These are phyloP conservation scores for Entamoeba histolytica DNA, from an alignment of 208 protist species.

Conservation along the genomic window DNA sequence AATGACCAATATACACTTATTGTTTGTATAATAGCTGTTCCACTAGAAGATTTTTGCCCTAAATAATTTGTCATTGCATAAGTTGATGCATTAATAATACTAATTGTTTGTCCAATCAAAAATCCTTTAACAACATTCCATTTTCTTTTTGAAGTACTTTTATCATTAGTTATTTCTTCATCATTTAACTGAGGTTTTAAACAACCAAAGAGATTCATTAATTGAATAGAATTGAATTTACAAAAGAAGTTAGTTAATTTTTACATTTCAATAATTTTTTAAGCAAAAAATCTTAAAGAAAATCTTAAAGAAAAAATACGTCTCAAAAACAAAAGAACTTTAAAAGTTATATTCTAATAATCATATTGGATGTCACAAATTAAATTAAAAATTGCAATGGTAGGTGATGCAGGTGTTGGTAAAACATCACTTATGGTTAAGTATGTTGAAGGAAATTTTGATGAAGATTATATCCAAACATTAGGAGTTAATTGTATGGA, in stretches of 20 bases:
- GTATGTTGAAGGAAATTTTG: conserved; percentile 37
- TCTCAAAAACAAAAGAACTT: too few relatives aligned
- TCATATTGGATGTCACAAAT: too few relatives aligned
- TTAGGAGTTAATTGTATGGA: conserved; percentile 70
- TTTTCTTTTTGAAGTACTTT: not conserved
- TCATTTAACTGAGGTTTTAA: too few relatives aligned
- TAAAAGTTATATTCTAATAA: too few relatives aligned
- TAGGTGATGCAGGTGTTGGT: conserved; percentile 24
- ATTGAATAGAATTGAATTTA: too few relatives aligned
- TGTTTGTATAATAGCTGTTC: not conserved
- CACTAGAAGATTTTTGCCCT: not conserved
- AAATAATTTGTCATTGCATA: not conserved
- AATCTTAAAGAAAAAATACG: too few relatives aligned
- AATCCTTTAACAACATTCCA: not conserved
- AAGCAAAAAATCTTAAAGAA: too few relatives aligned
- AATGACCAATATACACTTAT: not conserved
- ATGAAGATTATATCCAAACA: conserved; percentile 41
- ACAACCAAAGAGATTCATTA: too few relatives aligned
- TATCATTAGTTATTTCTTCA: too few relatives aligned
- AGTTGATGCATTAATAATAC: not conserved
- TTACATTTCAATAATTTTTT: too few relatives aligned
- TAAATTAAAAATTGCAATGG: conserved; percentile 13
- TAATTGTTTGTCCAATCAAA: not conserved
- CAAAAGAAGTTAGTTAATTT: too few relatives aligned
- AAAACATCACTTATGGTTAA: conserved; percentile 42